phyloP scores from a whole-genome alignment of 2,329 filamentous ascomycete species.

The Phialophora macrospora region DNA sequence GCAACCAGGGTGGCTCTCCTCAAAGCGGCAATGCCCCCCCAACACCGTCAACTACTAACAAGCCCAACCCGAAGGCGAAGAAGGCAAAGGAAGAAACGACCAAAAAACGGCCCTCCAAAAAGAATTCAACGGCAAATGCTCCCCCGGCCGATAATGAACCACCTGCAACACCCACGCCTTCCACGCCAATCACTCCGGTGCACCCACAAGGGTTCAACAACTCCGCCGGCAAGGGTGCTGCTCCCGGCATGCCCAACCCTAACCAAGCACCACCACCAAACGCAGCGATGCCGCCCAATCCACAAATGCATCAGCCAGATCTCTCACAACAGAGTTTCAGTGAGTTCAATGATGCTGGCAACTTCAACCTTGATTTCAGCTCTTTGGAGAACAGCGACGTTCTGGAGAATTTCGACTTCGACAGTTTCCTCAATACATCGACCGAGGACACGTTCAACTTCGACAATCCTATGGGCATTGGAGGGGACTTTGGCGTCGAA shows the following conservation, averaged over 20 bases:
- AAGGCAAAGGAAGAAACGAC: constrained; percentile 57
- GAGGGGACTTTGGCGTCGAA: constrained; percentile 45
- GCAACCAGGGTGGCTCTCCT: constrained; percentile 52
- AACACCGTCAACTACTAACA: constrained; percentile 65
- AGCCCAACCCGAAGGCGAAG: constrained; percentile 64
- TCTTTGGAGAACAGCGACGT: constrained; percentile 54
- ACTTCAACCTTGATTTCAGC: constrained; percentile 46
- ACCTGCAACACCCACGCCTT: constrained; percentile 54
- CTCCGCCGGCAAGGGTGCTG: constrained; percentile 44
- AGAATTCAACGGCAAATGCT: constrained; percentile 47
- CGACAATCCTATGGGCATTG: constrained; percentile 49
- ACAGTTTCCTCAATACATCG: constrained; percentile 66
- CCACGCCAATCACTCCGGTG: constrained; percentile 55
- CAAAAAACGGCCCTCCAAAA: constrained; percentile 55
- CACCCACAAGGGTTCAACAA: constrained; percentile 54
- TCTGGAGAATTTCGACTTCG: constrained; percentile 66
- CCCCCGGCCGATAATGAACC: constrained; percentile 52
- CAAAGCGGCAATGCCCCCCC: constrained; percentile 59
- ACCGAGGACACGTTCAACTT: constrained; percentile 54
- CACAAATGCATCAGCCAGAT: constrained; percentile 39
- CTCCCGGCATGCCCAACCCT: constrained; percentile 40
- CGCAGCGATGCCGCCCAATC: constrained; percentile 39
- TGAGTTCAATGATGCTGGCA: constrained; percentile 31
- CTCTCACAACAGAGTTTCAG: constrained; percentile 33
- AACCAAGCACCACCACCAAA: constrained; percentile 47